Base-by-base conservation (phyloP, 768 basidiomycete species). In the Dacryopinax primogenitus region DNA sequence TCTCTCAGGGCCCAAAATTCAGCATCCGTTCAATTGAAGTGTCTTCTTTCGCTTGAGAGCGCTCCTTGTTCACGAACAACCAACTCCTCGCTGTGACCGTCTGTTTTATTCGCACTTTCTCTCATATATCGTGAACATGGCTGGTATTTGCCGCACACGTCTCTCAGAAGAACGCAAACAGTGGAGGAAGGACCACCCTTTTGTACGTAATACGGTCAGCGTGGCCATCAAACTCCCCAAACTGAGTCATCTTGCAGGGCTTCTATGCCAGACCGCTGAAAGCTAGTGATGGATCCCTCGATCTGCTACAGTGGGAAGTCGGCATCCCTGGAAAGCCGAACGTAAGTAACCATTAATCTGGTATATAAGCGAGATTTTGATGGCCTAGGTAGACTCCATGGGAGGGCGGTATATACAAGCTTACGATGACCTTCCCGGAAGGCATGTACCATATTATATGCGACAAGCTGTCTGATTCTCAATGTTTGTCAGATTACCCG, bases 171-270 rank as follows among this genome's bases (percentile, higher is more conserved):
- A 99, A 77, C 85, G 96, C 72, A 99, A 99, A 78, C 91, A 94
- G 72, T 99, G 96, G 96, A 78, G 96, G 66, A 98, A 94, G 76
- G 96, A 98, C 70, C 96, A 99, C 76, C 96, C 96, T 33, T 97
- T 95, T 71, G 96, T 97, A 76, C 77, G 91, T 82, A 65, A 67
- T 63, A 45, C 41, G 26, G 41, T 44, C n/a, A 23, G 18, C 39
- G 18, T 58, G 15, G 51, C 51, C 13, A 30, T 58, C 51, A 4
- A 26, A 18, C 9, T 7, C 23, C 7, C 15, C 28, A 6, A n/a
- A 16, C 33, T 65, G n/a, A 33, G 47, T 65, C 63, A 65, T 30
- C 28, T 33, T 61, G 26, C 72, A 99, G 95, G 95, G 95, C 69
- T 99, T 99, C 79, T 98, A 88, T 73, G 96, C 96, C 39, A 90